A percentile compares a stretch with the other conserved stretches of the same genome.
These are phyloP conservation scores for Magnolia officinalis DNA, from an alignment of 164 flowering plant genomes.

Conservation along the genomic window DNA sequence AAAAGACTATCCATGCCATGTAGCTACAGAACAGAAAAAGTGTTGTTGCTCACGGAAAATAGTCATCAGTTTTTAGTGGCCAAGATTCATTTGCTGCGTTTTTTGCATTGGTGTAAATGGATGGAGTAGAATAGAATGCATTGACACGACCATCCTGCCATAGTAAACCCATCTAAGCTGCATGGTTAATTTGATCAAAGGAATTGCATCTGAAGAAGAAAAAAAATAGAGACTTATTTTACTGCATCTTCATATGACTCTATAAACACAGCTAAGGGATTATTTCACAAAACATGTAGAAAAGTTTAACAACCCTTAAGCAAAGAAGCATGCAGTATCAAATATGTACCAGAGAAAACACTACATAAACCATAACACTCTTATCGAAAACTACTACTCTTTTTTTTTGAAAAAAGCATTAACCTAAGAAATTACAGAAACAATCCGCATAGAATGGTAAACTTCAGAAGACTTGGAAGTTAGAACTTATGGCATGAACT, in stretches of 20 bases:
- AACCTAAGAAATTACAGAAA: no score
- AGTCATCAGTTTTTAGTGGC: slow-evolving; percentile 88
- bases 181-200: neutral
- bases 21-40: neutral
- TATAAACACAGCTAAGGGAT: neutral
- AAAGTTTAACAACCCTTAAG: neutral
- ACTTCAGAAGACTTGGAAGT: no score
- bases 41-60: slow-evolving; percentile 64
- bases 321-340: neutral
- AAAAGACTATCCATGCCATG: neutral
- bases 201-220: neutral
- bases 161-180: slow-evolving; percentile 2
- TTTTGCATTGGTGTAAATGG: slow-evolving; percentile 81
- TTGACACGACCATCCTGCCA: slow-evolving; percentile 85
- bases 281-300: neutral
- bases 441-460: no score
- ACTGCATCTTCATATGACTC: neutral
- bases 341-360: no score
- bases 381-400: no score
- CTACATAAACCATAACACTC: no score
- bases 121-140: slow-evolving; percentile 90
- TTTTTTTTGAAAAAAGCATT: no score
- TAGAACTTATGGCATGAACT: no score
- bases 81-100: slow-evolving; percentile 59
- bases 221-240: neutral